Evolutionary conservation across 345 rosid species (phyloP).

Genomic region (Cochlearia excelsa): DNA sequence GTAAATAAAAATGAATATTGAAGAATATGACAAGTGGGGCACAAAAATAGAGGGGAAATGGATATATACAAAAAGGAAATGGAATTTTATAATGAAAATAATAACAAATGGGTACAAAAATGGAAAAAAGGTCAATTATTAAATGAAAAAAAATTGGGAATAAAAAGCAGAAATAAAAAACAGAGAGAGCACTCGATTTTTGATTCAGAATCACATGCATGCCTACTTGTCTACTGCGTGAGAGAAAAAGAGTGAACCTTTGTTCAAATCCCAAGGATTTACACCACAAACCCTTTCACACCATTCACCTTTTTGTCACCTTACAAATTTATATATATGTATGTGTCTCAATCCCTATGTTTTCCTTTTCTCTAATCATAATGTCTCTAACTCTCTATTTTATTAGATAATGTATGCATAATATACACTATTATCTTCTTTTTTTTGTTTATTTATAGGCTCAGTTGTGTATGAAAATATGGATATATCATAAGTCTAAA

Average conservation of each 20-base stretch:
- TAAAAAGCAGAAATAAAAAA: constrained; percentile 4
- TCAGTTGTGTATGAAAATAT: constrained; percentile 2
- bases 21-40: background rate
- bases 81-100: background rate
- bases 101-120: constrained; percentile 10
- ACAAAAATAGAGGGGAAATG: constrained; percentile 9
- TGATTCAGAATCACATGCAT: constrained; percentile 35
- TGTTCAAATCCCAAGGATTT: constrained; percentile 30
- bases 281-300: constrained; percentile 29
- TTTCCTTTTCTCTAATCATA: constrained; percentile 29
- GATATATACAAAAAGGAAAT: constrained; percentile 1
- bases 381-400: constrained; percentile 17
- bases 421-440: background rate
- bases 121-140: constrained; percentile 5
- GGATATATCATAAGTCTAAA: background rate
- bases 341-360: constrained; percentile 29
- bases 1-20: too few relatives aligned
- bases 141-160: background rate
- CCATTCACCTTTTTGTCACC: constrained; percentile 10
- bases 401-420: background rate
- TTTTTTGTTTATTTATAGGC: background rate
- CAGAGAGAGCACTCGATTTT: constrained; percentile 29
- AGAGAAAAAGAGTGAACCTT: constrained; percentile 13
- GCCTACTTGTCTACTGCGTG: constrained; percentile 36
- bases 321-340: background rate